Percentiles rank a stretch among this genome's conserved stretches.
phyloP scores from a whole-genome alignment of 148 eudicot genomes.

The Dysphania ambrosioides region DNA sequence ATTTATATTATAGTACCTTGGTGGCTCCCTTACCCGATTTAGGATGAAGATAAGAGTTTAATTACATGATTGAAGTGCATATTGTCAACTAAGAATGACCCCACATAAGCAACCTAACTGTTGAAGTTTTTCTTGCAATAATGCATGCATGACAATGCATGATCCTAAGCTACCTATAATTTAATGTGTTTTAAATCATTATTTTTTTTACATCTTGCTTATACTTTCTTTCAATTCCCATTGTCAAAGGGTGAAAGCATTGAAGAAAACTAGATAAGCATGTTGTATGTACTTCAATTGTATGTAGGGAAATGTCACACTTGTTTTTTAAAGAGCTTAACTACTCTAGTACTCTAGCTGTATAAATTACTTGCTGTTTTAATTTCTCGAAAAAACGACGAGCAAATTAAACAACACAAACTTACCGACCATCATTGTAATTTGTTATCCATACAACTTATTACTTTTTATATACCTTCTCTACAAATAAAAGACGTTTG shows the following conservation, averaged over 20 bases:
- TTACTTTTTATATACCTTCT: too few species aligned
- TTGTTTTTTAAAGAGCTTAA: too few species aligned
- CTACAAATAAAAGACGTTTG: too few species aligned
- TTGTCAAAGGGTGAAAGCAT: neutral
- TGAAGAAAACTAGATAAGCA: too few species aligned
- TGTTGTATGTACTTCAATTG: neutral
- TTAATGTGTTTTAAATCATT: too few species aligned
- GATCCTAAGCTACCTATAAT: neutral
- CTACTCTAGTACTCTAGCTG: too few species aligned
- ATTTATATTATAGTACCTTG: neutral
- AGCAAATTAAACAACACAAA: too few species aligned
- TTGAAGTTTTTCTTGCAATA: slow-evolving; percentile 6
- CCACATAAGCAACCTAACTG: slow-evolving; percentile 18
- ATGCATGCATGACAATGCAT: neutral
- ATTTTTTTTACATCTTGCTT: neutral
- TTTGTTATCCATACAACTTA: too few species aligned
- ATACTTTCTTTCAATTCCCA: neutral
- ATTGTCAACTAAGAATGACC: slow-evolving; percentile 28
- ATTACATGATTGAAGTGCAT: slow-evolving; percentile 10
- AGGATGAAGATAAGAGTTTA: neutral
- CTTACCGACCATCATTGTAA: too few species aligned
- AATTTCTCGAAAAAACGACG: too few species aligned
- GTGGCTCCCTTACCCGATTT: slow-evolving; percentile 2
- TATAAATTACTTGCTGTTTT: too few species aligned
- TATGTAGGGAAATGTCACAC: neutral